Conservation (phyloP, 805 yeast genomes). For the Wickerhamiella australiensis region DNA sequence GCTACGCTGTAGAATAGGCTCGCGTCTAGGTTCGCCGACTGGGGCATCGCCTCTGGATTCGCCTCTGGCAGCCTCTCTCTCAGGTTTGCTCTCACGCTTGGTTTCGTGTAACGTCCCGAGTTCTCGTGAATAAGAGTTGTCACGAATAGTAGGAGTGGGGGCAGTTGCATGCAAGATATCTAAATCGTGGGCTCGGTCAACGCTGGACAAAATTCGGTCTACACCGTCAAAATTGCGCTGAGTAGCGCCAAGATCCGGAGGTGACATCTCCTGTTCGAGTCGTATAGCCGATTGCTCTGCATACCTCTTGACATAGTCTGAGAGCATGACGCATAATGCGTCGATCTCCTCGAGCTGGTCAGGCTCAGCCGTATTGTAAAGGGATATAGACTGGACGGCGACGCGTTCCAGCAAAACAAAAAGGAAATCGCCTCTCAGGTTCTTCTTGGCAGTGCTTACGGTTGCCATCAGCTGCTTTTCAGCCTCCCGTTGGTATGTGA, state of each 20-base stretch:
- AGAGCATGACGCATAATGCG: constrained; percentile 7
- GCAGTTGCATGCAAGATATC: not conserved
- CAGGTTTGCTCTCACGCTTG: not conserved
- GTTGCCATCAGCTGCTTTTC: constrained; percentile 20
- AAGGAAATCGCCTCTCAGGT: constrained; percentile 16
- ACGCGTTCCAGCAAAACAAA: constrained; percentile 21
- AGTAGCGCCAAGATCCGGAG: not conserved
- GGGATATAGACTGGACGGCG: constrained; percentile 18
- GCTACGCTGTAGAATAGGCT: not conserved
- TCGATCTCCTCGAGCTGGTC: constrained; percentile 1
- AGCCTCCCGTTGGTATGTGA: constrained; percentile 19
- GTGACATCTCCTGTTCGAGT: not conserved
- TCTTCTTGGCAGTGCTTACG: constrained; percentile 16
- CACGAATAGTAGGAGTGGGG: not conserved
- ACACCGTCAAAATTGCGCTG: not conserved
- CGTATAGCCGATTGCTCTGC: not conserved
- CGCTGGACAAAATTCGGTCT: constrained; percentile 2
- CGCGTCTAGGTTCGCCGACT: not conserved
- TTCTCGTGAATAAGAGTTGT: not conserved
- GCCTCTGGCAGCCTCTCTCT: too few relatives aligned
- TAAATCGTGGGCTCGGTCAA: not conserved
- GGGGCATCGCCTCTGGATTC: not conserved
- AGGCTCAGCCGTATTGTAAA: constrained; percentile 12
- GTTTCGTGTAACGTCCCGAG: not conserved
- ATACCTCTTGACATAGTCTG: constrained; percentile 1